These are phyloP conservation scores for Phytophthora pini DNA, from an alignment of 352 stramenopile genomes.

Conservation along the genomic window DNA sequence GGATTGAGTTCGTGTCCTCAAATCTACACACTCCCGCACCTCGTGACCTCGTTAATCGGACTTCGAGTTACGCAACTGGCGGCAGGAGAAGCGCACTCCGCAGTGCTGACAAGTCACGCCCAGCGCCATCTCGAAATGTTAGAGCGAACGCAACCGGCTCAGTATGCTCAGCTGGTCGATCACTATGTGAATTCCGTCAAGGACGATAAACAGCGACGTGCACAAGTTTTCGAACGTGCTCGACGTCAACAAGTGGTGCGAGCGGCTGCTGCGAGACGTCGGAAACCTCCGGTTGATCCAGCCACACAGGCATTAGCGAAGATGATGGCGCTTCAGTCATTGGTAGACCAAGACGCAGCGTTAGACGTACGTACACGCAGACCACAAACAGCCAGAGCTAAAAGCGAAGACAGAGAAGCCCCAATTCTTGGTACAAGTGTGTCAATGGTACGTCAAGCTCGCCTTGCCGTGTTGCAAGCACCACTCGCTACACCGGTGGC, in stretches of 20 bases:
- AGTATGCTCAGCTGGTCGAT: slow-evolving; percentile 52
- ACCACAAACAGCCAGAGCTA: slow-evolving; percentile 22
- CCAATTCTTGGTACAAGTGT: slow-evolving; percentile 51
- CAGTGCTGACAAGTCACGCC: slow-evolving; percentile 48
- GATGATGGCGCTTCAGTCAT: slow-evolving; percentile 34
- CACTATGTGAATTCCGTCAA: slow-evolving; percentile 47
- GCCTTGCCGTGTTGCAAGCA: slow-evolving; percentile 49
- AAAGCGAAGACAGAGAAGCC: neutral
- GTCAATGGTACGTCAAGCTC: slow-evolving; percentile 52
- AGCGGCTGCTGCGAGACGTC: slow-evolving; percentile 36
- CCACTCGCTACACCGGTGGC: slow-evolving; percentile 6
- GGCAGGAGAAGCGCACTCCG: slow-evolving; percentile 60
- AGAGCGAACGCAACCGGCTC: slow-evolving; percentile 50
- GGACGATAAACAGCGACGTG: slow-evolving; percentile 44
- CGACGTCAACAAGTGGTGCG: slow-evolving; percentile 35
- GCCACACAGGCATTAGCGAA: slow-evolving; percentile 27
- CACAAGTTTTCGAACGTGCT: slow-evolving; percentile 38
- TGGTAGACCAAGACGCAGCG: slow-evolving; percentile 33
- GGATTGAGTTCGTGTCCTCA: slow-evolving; percentile 71
- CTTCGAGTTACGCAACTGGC: slow-evolving; percentile 59
- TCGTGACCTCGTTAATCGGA: slow-evolving; percentile 66
- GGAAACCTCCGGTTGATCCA: slow-evolving; percentile 48
- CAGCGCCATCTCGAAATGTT: slow-evolving; percentile 53
- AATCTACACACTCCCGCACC: slow-evolving; percentile 77
- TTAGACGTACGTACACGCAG: slow-evolving; percentile 10